Evolutionary conservation across 2,329 filamentous ascomycete genomes (phyloP), one percentile per base, ranked within the genome.

Genomic region (Sporothrix variecibatus): DNA sequence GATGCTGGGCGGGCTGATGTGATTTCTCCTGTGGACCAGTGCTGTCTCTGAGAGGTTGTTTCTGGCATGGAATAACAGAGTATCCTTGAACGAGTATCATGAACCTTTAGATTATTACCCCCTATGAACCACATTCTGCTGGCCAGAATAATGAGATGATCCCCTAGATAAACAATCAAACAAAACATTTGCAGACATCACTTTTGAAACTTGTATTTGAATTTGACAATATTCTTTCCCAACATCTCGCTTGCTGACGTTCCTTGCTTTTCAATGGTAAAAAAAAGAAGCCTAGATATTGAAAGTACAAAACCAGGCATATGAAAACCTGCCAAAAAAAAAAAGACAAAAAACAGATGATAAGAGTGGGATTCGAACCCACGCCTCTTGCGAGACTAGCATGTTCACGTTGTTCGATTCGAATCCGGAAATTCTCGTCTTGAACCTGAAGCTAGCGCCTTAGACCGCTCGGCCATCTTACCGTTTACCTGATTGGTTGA

Each of bases 361-460:
- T 75, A 77, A 76, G 76, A 77, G 76, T 74, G 76, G 76, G 75
- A 77, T 77, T 76, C 76, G 75, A 77, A 77, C 76, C 76, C 76
- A 73, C 76, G 76, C 76, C 75, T 76, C 76, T 76, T 76, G 75
- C 74, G 76, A 77, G 62, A 65, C 60, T 65, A 65, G 62, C 62
- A 65, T 26, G 38, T 46, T 46, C 62, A 46, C 20, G 62, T 76
- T 77, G 75, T 74, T 75, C 75, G 69, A 70, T 71, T 72, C 49
- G 58, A n/a, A 70, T 60, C 71, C 43, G 28, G 56, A 34, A 23
- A 43, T 17, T 53, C 62, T 20, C 46, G 20, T 46, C 26, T 56
- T 23, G 26, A 26, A 43, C 76, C 76, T 77, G 76, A 77, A 77
- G 76, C 76, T 75, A 77, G 76, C 76, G 76, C 76, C 76, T 77